These are phyloP conservation scores for Fraxinus excelsior DNA, from an alignment of 257 asterid species.

Conservation along the genomic window DNA sequence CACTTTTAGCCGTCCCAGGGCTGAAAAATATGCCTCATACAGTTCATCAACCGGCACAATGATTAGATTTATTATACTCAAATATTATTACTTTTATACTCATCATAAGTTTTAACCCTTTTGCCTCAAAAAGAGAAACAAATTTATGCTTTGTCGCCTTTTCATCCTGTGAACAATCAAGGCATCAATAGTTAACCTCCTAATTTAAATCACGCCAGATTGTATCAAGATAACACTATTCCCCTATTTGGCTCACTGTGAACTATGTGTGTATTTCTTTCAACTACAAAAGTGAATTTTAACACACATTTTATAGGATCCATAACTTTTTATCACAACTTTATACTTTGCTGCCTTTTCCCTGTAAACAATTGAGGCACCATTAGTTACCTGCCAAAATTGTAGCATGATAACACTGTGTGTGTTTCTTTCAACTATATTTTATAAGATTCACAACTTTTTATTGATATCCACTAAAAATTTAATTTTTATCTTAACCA, in stretches of 20 bases:
- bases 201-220: slow-evolving; percentile 17
- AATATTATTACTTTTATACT: background rate
- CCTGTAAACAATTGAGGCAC: slow-evolving; percentile 21
- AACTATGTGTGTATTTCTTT: too few species aligned
- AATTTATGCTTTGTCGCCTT: slow-evolving; percentile 10
- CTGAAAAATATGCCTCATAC: slow-evolving; percentile 9
- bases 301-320: too few species aligned
- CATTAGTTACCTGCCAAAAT: slow-evolving; percentile 19
- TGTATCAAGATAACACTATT: background rate
- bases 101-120: background rate
- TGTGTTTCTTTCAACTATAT: too few species aligned
- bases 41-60: slow-evolving; percentile 24
- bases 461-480: too few species aligned
- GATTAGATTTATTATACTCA: background rate
- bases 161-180: slow-evolving; percentile 23
- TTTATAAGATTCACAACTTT: too few species aligned
- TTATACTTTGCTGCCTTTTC: slow-evolving; percentile 11
- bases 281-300: too few species aligned
- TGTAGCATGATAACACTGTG: background rate
- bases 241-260: too few species aligned
- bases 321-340: too few species aligned
- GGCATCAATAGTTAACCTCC: slow-evolving; percentile 21
- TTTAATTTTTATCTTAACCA: too few species aligned
- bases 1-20: slow-evolving; percentile 13
- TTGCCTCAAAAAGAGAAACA: background rate